Evolutionary conservation across 768 basidiomycete species (phyloP).

Genomic region (Candolleomyces aberdarensis): DNA sequence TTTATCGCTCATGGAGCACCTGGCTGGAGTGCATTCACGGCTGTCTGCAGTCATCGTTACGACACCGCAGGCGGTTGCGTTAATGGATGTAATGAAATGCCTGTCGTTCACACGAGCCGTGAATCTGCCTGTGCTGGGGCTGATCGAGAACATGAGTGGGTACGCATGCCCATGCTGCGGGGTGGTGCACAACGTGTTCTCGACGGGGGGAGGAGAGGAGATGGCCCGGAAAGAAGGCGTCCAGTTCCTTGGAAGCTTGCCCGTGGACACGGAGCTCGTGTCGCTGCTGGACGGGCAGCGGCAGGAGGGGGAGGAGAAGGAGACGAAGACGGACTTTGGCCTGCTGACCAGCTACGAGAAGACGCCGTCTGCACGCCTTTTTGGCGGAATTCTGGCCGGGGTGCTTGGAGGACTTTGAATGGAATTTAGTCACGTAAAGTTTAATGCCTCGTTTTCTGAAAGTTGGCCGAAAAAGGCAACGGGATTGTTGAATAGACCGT

Average conservation of each 20-base stretch:
- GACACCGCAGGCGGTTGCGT: conserved; percentile 94
- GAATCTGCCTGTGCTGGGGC: conserved; percentile 79
- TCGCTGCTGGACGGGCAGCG: conserved; percentile 71
- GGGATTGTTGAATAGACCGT: conserved; percentile 11
- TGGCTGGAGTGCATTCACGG: conserved; percentile 77
- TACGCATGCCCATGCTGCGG: conserved; percentile 98
- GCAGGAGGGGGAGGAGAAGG: conserved; percentile 23
- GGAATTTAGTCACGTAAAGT: conserved; percentile 9
- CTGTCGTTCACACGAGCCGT: conserved; percentile 92
- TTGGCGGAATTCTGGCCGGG: conserved; percentile 50
- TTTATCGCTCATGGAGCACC: conserved; percentile 90
- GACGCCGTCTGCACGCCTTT: conserved; percentile 70
- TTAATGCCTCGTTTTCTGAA: conserved; percentile 30
- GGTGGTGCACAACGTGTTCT: conserved; percentile 93
- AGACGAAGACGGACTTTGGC: conserved; percentile 35
- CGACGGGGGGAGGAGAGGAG: conserved; percentile 87
- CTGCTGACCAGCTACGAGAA: conserved; percentile 59
- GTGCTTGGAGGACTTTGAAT: conserved; percentile 14
- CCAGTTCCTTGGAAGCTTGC: conserved; percentile 81
- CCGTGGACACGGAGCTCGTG: conserved; percentile 91
- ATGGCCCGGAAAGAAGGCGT: conserved; percentile 77
- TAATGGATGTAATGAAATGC: conserved; percentile 94
- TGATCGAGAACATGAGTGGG: conserved; percentile 99
- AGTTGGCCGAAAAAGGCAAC: conserved; percentile 9
- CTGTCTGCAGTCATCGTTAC: conserved; percentile 90